Percentiles rank a stretch among this genome's conserved stretches.
Conservation (phyloP, 2,329 filamentous ascomycete species). For the Mollisiaceae sp. region DNA sequence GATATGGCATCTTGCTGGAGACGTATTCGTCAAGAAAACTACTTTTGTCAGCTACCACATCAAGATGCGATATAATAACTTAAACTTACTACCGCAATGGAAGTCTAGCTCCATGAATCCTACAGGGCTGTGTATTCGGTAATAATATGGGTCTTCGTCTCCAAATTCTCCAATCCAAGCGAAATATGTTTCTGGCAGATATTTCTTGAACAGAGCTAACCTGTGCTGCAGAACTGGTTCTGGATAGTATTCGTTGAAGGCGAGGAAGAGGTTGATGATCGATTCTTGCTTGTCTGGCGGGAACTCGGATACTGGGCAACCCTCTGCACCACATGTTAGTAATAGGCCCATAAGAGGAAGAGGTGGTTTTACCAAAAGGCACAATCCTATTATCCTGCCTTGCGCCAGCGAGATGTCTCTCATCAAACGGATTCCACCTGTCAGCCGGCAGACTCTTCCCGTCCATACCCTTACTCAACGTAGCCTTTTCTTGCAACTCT, state of each 20-base stretch:
- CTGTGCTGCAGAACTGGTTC: slow-evolving; percentile 56
- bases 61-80: background rate
- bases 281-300: slow-evolving; percentile 54
- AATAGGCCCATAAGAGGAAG: background rate
- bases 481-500: slow-evolving; percentile 39
- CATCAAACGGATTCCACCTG: slow-evolving; percentile 81
- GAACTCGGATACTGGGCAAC: slow-evolving; percentile 60
- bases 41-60: slow-evolving; percentile 11
- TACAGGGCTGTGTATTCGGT: slow-evolving; percentile 76
- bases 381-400: slow-evolving; percentile 80
- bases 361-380: slow-evolving; percentile 54
- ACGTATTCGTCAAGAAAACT: slow-evolving; percentile 74
- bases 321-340: slow-evolving; percentile 49
- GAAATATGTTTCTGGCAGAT: slow-evolving; percentile 76
- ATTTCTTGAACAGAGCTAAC: slow-evolving; percentile 57
- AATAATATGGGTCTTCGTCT: slow-evolving; percentile 76
- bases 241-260: slow-evolving; percentile 74
- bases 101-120: slow-evolving; percentile 80
- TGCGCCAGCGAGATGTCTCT: slow-evolving; percentile 78
- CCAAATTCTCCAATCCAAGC: slow-evolving; percentile 77
- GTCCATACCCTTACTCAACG: slow-evolving; percentile 42
- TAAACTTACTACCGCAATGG: slow-evolving; percentile 63
- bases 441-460: slow-evolving; percentile 49
- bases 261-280: slow-evolving; percentile 62
- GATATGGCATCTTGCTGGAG: slow-evolving; percentile 79